Evolutionary conservation across 306 rosid genomes (phyloP), one percentile per base, ranked within the genome.

Genomic region (Hippophae rhamnoides): DNA sequence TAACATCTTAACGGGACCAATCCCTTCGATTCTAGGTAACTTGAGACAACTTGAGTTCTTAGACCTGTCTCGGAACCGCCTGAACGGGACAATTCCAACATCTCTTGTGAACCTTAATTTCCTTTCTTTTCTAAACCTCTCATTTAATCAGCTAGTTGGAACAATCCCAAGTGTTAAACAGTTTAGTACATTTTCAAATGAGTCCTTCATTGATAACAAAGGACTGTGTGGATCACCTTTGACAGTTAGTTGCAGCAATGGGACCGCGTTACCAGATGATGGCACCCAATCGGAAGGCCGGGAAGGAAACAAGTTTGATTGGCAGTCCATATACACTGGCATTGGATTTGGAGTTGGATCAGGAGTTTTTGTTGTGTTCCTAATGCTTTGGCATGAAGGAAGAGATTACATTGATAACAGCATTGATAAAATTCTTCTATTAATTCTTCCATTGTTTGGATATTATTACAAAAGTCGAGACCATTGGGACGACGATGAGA

Each of bases 311-410:
- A 47, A 65, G 63, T 66, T 74, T 72, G 92, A 83, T 65, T 87
- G 98, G 96, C 78, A 74, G 52, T 81, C 77, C 58, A 73, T 83
- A 49, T 66, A 54, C 47, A 72, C 69, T 23, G 98, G 96, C 65
- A 51, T 85, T 8, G 98, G 98, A 9, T 87, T 79, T 41, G 98
- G 96, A 46, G 80, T 74, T 10, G 98, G 98, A 77, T 82, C 92
- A 2, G 95, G 87, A 51, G 71, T 68, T n/a, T 60, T 79, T 50
- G 73, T 83, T 69, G 69, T 86, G 8, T 74, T 73, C 47, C 60
- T 87, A 51, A 60, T 72, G 70, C 46, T 83, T 47, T 85, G 90
- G 92, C 83, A 81, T 9, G 81, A 61, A 46, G 96, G 89, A 50
- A 85, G 65, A 67, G 79, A 78, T 45, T 90, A 96, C 96, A 67